A percentile compares a stretch with the other conserved stretches of the same genome.
Evolutionary conservation across 371 early-diverging fungal genomes (phyloP).

Genomic region (Lichtheimia ornata): DNA sequence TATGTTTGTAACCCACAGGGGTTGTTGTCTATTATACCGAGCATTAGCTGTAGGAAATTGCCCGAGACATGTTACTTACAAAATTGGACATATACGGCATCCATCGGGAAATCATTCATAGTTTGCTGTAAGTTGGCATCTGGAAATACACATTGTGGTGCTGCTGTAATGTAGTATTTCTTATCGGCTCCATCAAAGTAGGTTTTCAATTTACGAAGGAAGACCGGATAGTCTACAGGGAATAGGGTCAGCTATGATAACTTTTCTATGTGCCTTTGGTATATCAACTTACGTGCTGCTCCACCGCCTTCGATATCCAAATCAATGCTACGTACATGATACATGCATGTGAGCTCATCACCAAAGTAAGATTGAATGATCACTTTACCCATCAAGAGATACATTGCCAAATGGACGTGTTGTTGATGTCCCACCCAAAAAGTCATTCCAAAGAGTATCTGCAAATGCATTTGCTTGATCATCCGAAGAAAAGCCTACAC

Average conservation of each 20-base stretch:
- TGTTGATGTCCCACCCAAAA: constrained; percentile 53
- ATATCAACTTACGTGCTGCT: constrained; percentile 32
- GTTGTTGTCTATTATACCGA: constrained; percentile 59
- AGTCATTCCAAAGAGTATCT: constrained; percentile 58
- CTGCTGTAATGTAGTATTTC: constrained; percentile 66
- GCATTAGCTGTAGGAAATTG: constrained; percentile 53
- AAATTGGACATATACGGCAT: constrained; percentile 74
- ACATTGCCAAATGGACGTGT: constrained; percentile 63
- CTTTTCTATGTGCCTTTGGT: background rate
- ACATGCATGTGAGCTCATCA: background rate
- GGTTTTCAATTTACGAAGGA: constrained; percentile 48
- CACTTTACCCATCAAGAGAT: constrained; percentile 54
- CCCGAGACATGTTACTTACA: constrained; percentile 68
- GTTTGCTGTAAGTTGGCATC: constrained; percentile 60
- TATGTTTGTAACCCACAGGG: constrained; percentile 64
- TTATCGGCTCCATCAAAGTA: constrained; percentile 25
- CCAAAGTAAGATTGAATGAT: background rate
- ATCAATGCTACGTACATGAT: constrained; percentile 55
- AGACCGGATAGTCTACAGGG: constrained; percentile 55
- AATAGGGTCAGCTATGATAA: background rate
- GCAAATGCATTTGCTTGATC: constrained; percentile 49
- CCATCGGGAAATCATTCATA: constrained; percentile 59
- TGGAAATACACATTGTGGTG: constrained; percentile 77
- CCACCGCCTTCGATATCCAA: constrained; percentile 66
- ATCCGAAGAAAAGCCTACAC: constrained; percentile 51